These are phyloP conservation scores for Globisporangium paroecandrum DNA, from an alignment of 352 stramenopile species.

Conservation along the genomic window DNA sequence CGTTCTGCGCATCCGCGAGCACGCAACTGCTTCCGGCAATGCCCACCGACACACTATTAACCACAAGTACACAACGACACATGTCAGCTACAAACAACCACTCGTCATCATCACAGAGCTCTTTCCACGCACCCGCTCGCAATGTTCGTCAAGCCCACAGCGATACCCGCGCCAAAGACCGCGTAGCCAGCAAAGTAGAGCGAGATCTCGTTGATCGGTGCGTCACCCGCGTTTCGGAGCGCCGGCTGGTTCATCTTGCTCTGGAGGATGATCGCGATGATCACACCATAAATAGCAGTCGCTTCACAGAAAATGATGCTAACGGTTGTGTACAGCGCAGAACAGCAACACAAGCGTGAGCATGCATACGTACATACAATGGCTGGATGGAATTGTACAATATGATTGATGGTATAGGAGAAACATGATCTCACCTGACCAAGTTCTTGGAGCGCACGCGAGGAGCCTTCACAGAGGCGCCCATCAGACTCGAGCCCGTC, in stretches of 20 bases:
- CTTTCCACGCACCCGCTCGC: slow-evolving; percentile 72
- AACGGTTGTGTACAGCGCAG: not conserved
- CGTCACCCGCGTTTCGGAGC: slow-evolving; percentile 54
- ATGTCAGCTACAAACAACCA: not conserved
- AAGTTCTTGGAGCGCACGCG: slow-evolving; percentile 99
- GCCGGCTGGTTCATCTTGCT: slow-evolving; percentile 92
- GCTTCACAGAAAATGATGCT: slow-evolving; percentile 99
- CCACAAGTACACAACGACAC: not conserved
- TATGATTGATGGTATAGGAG: not conserved
- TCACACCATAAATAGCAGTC: slow-evolving; percentile 99
- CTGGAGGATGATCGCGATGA: slow-evolving; percentile 99
- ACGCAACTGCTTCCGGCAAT: slow-evolving; percentile 98
- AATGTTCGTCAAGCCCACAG: slow-evolving; percentile 99
- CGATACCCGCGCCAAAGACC: slow-evolving; percentile 96
- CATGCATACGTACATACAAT: not conserved
- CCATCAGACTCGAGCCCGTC: slow-evolving; percentile 95
- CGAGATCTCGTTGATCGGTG: slow-evolving; percentile 66
- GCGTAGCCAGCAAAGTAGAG: slow-evolving; percentile 97
- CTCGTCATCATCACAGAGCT: not conserved
- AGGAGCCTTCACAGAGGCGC: slow-evolving; percentile 97
- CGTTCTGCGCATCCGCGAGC: slow-evolving; percentile 98
- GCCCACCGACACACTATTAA: slow-evolving; percentile 92
- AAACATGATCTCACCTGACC: slow-evolving; percentile 62
- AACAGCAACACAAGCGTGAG: not conserved
- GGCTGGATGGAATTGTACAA: not conserved